Evolutionary conservation across 2,329 filamentous ascomycete species (phyloP).

Genomic region (Epichloe gansuensis): DNA sequence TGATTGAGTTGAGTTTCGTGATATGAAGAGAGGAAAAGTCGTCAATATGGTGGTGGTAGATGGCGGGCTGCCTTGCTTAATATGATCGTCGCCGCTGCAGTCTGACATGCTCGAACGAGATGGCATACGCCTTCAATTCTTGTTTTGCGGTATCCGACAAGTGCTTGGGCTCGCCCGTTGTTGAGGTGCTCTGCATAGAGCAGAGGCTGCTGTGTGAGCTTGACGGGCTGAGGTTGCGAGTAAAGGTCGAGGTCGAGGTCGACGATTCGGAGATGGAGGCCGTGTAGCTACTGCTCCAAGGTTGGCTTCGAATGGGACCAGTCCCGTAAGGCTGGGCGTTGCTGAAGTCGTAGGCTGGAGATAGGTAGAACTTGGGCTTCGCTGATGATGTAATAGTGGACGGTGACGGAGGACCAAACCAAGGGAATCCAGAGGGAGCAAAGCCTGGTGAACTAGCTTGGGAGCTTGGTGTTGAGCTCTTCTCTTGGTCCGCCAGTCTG

Average conservation of each 20-base stretch:
- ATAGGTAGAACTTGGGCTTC: slow-evolving; percentile 49
- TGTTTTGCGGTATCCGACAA: slow-evolving; percentile 66
- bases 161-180: slow-evolving; percentile 38
- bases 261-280: slow-evolving; percentile 14
- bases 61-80: slow-evolving; percentile 18
- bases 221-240: slow-evolving; percentile 49
- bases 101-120: slow-evolving; percentile 75
- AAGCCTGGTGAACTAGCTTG: slow-evolving; percentile 46
- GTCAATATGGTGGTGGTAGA: not conserved
- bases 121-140: slow-evolving; percentile 76
- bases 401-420: slow-evolving; percentile 18
- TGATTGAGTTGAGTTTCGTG: slow-evolving; percentile 3
- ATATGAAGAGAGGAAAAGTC: not conserved
- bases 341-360: slow-evolving; percentile 65
- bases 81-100: slow-evolving; percentile 45
- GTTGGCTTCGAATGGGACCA: slow-evolving; percentile 28
- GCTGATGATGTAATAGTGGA: slow-evolving; percentile 8
- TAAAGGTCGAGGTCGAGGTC: slow-evolving; percentile 6
- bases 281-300: slow-evolving; percentile 14
- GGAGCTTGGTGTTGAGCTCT: slow-evolving; percentile 46
- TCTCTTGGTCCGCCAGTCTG: slow-evolving; percentile 77
- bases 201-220: slow-evolving; percentile 77
- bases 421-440: slow-evolving; percentile 37
- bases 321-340: slow-evolving; percentile 46
- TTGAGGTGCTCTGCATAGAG: slow-evolving; percentile 57